Conservation (phyloP, 2,329 filamentous ascomycete species). For the Ophiocordyceps unilateralis region DNA sequence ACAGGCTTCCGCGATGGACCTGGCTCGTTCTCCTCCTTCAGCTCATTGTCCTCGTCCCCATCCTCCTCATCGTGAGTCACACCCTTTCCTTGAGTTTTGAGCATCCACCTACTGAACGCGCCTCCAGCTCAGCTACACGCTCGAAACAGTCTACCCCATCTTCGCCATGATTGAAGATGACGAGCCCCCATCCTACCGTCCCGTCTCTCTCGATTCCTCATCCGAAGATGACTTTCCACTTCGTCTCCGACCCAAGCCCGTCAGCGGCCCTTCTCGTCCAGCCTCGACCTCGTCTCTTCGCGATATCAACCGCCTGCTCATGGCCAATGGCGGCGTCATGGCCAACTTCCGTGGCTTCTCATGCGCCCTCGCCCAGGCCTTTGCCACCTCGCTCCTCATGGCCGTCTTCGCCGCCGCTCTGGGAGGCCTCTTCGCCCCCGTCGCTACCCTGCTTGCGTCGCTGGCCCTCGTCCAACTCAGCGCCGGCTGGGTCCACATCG, state of each 20-base stretch:
- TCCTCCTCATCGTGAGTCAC: conserved; percentile 23
- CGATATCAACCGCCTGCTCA: conserved; percentile 36
- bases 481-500: conserved; percentile 70
- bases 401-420: conserved; percentile 26
- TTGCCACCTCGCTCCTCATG: conserved; percentile 19
- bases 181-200: conserved; percentile 35
- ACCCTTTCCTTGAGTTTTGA: background rate
- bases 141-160: conserved; percentile 31
- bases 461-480: conserved; percentile 50
- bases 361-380: conserved; percentile 23
- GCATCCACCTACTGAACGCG: background rate
- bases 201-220: conserved; percentile 22
- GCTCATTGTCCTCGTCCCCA: conserved; percentile 26
- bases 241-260: conserved; percentile 3
- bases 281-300: conserved; percentile 28
- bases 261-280: background rate
- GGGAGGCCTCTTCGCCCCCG: conserved; percentile 23
- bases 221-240: conserved; percentile 14
- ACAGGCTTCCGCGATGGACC: conserved; percentile 22
- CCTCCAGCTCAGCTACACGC: conserved; percentile 30
- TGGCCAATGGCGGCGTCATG: conserved; percentile 42
- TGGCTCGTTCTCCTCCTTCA: conserved; percentile 20
- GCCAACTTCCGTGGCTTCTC: conserved; percentile 54
- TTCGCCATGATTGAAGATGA: conserved; percentile 43
- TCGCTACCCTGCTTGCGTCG: conserved; percentile 33